Percentiles rank a stretch among this genome's conserved stretches.
Evolutionary conservation across 83 land plant species (phyloP).

Genomic region (Diphasiastrum complanatum): DNA sequence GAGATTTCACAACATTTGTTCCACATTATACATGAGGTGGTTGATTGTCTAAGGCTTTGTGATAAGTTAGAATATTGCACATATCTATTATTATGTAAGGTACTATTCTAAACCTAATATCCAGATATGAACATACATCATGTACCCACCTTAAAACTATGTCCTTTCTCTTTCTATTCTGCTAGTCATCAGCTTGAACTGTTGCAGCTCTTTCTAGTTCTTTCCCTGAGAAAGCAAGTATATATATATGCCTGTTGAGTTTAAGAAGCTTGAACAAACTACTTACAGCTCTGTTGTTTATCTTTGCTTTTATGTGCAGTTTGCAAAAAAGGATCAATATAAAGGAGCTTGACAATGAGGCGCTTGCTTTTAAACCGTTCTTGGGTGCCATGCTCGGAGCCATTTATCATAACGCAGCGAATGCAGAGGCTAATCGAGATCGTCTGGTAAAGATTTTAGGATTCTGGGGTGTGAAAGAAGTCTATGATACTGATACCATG

Average conservation of each 20-base stretch:
- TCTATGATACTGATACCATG: conserved; percentile 80
- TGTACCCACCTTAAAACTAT: no score
- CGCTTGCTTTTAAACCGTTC: conserved; percentile 84
- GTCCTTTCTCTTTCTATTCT: no score
- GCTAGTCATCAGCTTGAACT: no score
- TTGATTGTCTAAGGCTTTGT: neutral
- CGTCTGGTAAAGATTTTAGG: conserved; percentile 76
- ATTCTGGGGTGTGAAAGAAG: conserved; percentile 93
- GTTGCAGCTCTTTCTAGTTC: no score
- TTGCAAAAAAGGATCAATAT: conserved; percentile 57
- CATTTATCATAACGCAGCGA: conserved; percentile 73
- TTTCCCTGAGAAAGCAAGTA: no score
- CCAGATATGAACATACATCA: no score
- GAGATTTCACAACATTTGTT: no score
- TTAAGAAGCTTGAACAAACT: no score
- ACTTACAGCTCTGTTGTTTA: neutral
- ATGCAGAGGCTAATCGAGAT: conserved; percentile 67
- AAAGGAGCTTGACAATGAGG: conserved; percentile 84
- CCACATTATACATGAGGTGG: conserved; percentile 6
- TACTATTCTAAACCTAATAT: no score
- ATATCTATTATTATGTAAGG: no score
- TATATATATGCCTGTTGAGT: no score
- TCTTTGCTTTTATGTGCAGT: conserved; percentile 33
- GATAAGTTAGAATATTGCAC: neutral
- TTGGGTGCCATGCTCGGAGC: conserved; percentile 84